phyloP scores from a whole-genome alignment of 148 eudicot species.

The Pouteria glomerata region DNA sequence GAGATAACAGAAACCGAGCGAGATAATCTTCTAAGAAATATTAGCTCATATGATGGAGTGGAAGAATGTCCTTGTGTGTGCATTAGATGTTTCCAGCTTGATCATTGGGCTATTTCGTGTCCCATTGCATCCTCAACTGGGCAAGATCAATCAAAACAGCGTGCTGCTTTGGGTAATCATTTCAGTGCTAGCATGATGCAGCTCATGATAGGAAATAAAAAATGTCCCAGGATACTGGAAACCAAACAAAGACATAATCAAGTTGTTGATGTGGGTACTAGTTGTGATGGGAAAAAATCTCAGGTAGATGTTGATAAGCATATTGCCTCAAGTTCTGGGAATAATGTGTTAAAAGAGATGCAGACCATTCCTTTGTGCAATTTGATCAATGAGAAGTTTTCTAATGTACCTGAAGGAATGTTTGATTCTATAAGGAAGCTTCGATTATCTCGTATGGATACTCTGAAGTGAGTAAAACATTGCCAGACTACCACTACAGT shows the following conservation, averaged over 20 bases:
- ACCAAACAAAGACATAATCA: not conserved
- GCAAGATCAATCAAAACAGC: not conserved
- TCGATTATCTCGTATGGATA: slow-evolving; percentile 49
- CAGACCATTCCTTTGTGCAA: slow-evolving; percentile 3
- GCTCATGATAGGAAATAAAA: not conserved
- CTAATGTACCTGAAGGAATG: slow-evolving; percentile 26
- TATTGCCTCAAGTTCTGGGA: slow-evolving; percentile 5
- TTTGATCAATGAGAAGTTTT: not conserved
- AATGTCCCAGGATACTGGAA: not conserved
- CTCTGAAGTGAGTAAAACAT: slow-evolving; percentile 41
- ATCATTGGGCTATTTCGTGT: slow-evolving; percentile 58
- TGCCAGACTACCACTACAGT: not conserved
- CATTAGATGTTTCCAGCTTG: slow-evolving; percentile 47
- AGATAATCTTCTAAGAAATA: slow-evolving; percentile 24
- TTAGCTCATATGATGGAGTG: slow-evolving; percentile 14
- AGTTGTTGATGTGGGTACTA: not conserved
- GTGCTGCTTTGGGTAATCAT: not conserved
- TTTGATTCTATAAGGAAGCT: slow-evolving; percentile 50
- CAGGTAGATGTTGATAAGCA: not conserved
- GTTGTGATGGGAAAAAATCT: not conserved
- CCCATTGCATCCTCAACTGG: slow-evolving; percentile 22
- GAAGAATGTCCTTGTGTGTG: slow-evolving; percentile 37
- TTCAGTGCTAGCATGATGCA: not conserved
- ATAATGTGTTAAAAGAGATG: slow-evolving; percentile 4
- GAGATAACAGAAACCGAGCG: slow-evolving; percentile 32